A percentile compares a stretch with the other conserved stretches of the same genome.
Conservation (phyloP, 768 basidiomycete genomes). For the Sporobolomyces phaffii region DNA sequence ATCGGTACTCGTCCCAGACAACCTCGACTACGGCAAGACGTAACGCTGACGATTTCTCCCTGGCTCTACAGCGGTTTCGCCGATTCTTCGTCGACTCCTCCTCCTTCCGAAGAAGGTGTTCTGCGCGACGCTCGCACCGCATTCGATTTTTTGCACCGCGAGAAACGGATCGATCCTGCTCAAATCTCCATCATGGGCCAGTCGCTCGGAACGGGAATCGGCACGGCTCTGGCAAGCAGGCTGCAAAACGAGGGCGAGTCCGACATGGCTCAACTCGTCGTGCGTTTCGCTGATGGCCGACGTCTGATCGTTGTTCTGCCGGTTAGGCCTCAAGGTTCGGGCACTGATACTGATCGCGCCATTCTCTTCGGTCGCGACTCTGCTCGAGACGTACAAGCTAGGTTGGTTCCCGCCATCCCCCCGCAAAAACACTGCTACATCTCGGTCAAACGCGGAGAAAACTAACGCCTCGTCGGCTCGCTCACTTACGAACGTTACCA, state of each 20-base stretch:
- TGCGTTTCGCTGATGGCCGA: no score
- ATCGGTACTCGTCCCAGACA: slow-evolving; percentile 56
- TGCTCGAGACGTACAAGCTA: slow-evolving; percentile 28
- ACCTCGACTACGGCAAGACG: background rate
- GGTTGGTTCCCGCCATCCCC: background rate
- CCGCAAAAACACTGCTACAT: no score
- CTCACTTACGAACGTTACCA: background rate
- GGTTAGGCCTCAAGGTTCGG: no score
- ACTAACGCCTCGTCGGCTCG: no score
- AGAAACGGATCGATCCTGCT: slow-evolving; percentile 55
- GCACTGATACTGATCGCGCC: slow-evolving; percentile 35
- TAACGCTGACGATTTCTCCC: background rate
- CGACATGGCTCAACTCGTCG: no score
- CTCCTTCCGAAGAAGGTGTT: slow-evolving; percentile 70
- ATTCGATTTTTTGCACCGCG: slow-evolving; percentile 65
- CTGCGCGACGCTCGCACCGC: slow-evolving; percentile 64
- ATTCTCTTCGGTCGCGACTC: slow-evolving; percentile 25
- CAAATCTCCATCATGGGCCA: slow-evolving; percentile 74
- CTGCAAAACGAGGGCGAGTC: no score
- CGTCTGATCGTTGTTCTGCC: no score
- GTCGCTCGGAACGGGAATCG: slow-evolving; percentile 80
- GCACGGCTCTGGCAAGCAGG: slow-evolving; percentile 49
- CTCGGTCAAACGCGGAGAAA: no score
- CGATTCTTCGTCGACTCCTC: slow-evolving; percentile 62
- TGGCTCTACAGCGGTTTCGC: slow-evolving; percentile 58